A percentile compares a stretch with the other conserved stretches of the same genome.
Evolutionary conservation across 1,284 basidiomycete species (phyloP).

Genomic region (Schizophyllum commune): DNA sequence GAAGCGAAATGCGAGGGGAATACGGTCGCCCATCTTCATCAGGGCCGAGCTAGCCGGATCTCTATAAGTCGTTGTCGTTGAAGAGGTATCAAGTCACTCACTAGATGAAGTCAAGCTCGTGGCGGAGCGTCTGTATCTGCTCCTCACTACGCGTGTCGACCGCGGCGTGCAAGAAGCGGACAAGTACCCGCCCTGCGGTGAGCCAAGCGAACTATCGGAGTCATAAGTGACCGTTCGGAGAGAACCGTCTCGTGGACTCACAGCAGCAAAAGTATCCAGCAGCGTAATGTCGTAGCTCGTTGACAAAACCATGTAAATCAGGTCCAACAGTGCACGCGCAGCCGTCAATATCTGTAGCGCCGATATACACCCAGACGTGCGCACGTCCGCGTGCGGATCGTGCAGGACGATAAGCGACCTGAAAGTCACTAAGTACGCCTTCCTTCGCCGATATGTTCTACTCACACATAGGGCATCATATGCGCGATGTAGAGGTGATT

Average conservation of each 20-base stretch:
- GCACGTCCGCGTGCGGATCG: constrained; percentile 62
- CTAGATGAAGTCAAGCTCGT: constrained; percentile 61
- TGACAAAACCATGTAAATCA: constrained; percentile 57
- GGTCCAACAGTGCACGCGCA: constrained; percentile 55
- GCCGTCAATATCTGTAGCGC: constrained; percentile 58
- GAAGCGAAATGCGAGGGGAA: constrained; percentile 61
- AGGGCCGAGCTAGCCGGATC: constrained; percentile 41
- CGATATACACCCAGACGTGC: constrained; percentile 50
- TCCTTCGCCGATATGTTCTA: background rate
- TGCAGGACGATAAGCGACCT: constrained; percentile 61
- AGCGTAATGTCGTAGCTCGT: constrained; percentile 65
- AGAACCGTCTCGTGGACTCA: constrained; percentile 20
- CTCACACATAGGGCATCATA: constrained; percentile 57
- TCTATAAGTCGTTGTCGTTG: constrained; percentile 3
- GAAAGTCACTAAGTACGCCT: constrained; percentile 5
- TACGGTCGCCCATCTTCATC: constrained; percentile 50
- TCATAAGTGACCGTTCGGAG: constrained; percentile 6
- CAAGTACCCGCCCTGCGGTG: constrained; percentile 53
- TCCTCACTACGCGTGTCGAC: constrained; percentile 43
- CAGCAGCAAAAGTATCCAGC: constrained; percentile 53
- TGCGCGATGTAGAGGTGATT: constrained; percentile 59
- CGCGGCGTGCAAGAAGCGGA: constrained; percentile 54
- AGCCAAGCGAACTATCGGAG: constrained; percentile 58
- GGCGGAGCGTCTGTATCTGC: constrained; percentile 45
- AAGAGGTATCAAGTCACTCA: constrained; percentile 22